Evolutionary conservation across 371 early-diverging fungal species (phyloP).

Genomic region (Batkoa obscura): DNA sequence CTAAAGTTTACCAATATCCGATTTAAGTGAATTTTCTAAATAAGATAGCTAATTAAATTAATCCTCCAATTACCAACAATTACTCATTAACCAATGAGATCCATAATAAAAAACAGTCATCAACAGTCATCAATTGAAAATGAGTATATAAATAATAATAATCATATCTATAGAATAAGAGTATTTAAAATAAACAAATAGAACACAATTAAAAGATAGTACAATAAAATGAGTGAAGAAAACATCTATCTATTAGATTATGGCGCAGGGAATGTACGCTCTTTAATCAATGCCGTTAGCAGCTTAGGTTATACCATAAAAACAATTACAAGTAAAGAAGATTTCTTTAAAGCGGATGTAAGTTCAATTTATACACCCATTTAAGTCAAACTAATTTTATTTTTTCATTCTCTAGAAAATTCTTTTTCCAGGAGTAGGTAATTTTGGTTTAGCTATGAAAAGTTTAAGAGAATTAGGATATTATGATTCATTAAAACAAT

Average conservation of each 20-base stretch:
- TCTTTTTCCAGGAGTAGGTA: constrained; percentile 96
- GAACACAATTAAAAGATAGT: too few relatives aligned
- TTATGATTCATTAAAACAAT: constrained; percentile 57
- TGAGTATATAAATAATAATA: too few relatives aligned
- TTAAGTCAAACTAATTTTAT: neutral
- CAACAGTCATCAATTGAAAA: too few relatives aligned
- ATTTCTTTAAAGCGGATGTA: constrained; percentile 80
- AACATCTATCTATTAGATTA: constrained; percentile 79
- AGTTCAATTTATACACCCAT: constrained; percentile 5
- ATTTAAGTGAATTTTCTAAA: too few relatives aligned
- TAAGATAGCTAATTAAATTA: too few relatives aligned
- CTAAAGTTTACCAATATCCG: too few relatives aligned
- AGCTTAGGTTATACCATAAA: constrained; percentile 70
- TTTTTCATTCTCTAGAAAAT: constrained; percentile 42
- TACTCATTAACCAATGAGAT: too few relatives aligned
- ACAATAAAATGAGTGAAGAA: neutral
- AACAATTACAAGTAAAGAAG: constrained; percentile 44
- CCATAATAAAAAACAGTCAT: too few relatives aligned
- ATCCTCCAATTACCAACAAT: too few relatives aligned
- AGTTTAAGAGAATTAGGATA: constrained; percentile 54
- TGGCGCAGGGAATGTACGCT: constrained; percentile 96
- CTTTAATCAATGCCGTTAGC: constrained; percentile 82
- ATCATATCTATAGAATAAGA: too few relatives aligned
- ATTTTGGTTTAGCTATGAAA: constrained; percentile 81
- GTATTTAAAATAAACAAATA: too few relatives aligned